phyloP scores from a whole-genome alignment of 768 basidiomycete genomes.

The Suillus luteus region DNA sequence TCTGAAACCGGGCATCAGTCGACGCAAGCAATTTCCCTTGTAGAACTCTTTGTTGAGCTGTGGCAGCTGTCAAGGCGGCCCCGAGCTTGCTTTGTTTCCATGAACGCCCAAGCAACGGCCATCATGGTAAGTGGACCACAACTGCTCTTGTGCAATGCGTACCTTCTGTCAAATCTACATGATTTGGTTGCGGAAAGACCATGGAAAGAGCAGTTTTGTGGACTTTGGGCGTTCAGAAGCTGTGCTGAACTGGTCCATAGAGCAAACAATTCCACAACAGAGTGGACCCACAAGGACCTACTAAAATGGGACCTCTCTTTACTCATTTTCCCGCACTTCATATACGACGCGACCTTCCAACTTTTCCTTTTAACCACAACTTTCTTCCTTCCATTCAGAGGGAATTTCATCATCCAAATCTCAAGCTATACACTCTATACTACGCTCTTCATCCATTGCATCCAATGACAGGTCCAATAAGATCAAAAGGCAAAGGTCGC shows the following conservation, averaged over 20 bases:
- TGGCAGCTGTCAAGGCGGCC: constrained; percentile 11
- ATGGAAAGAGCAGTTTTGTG: constrained; percentile 3
- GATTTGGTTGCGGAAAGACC: constrained; percentile 4
- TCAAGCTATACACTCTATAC: constrained; percentile 15
- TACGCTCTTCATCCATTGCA: constrained; percentile 12
- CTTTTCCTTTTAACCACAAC: constrained; percentile 16
- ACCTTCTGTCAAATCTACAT: neutral
- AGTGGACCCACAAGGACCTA: constrained; percentile 38
- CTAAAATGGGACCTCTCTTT: constrained; percentile 30
- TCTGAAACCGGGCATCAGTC: constrained; percentile 7
- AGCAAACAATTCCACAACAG: constrained; percentile 35
- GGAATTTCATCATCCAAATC: constrained; percentile 16
- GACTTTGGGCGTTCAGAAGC: constrained; percentile 11
- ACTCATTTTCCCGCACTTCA: constrained; percentile 27
- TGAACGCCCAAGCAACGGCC: constrained; percentile 17
- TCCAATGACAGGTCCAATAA: constrained; percentile 26
- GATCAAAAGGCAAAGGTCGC: constrained; percentile 13
- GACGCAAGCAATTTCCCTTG: constrained; percentile 3
- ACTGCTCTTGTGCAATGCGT: constrained; percentile 4
- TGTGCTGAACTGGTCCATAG: constrained; percentile 17
- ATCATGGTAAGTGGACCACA: constrained; percentile 20
- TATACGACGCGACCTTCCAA: constrained; percentile 29
- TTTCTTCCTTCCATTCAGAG: constrained; percentile 15
- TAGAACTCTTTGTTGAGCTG: constrained; percentile 24
- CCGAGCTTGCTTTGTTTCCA: constrained; percentile 8